A percentile compares a stretch with the other conserved stretches of the same genome.
These are phyloP conservation scores for Ehretia macrophylla DNA, from an alignment of 257 asterid species.

Conservation along the genomic window DNA sequence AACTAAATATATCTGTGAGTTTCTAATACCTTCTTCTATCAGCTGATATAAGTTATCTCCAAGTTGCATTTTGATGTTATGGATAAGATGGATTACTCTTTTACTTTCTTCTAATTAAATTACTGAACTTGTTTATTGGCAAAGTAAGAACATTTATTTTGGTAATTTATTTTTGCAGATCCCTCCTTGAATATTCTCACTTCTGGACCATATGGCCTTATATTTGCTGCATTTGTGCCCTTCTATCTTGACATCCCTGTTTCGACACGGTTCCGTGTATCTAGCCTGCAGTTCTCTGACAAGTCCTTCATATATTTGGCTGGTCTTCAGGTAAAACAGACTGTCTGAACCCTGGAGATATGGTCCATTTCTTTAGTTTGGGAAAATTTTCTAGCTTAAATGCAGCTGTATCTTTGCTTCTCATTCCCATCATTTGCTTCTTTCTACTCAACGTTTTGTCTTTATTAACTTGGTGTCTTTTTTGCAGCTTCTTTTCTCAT, in stretches of 20 bases:
- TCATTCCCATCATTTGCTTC: neutral
- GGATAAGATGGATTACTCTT: too few species aligned
- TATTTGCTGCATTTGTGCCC: slow-evolving; percentile 88
- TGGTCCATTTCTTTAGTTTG: slow-evolving; percentile 6
- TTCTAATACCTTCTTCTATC: too few species aligned
- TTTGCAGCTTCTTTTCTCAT: slow-evolving; percentile 86
- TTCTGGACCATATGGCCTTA: slow-evolving; percentile 91
- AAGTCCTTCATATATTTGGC: slow-evolving; percentile 93
- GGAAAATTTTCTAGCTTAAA: neutral
- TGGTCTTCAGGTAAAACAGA: slow-evolving; percentile 79
- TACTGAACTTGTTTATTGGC: neutral
- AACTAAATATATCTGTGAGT: too few species aligned
- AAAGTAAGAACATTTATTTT: neutral
- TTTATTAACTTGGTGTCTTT: slow-evolving; percentile 7
- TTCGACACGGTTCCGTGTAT: slow-evolving; percentile 78
- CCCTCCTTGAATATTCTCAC: slow-evolving; percentile 65
- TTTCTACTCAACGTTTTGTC: slow-evolving; percentile 8
- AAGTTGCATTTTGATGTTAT: too few species aligned
- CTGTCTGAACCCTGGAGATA: neutral
- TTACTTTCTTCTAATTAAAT: neutral
- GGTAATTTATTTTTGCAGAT: slow-evolving; percentile 52
- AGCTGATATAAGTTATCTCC: too few species aligned
- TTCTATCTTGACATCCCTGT: slow-evolving; percentile 93
- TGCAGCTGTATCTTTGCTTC: neutral
- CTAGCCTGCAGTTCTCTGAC: slow-evolving; percentile 83